phyloP scores from a whole-genome alignment of 257 asterid genomes.

The Vinca minor region DNA sequence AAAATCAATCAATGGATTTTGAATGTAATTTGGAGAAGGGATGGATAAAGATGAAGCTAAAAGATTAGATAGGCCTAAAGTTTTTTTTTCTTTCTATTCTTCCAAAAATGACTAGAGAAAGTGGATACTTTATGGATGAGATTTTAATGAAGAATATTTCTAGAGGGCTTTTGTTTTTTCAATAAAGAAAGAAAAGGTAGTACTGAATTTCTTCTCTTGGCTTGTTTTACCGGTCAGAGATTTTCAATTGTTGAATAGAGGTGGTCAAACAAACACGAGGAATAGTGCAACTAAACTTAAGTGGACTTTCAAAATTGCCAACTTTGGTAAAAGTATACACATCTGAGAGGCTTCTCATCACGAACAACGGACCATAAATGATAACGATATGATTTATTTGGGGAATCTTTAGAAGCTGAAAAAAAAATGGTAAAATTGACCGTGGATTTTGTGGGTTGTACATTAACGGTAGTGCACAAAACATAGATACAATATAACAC shows the following conservation, averaged over 20 bases:
- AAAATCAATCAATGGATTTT: background rate
- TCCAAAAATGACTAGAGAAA: constrained; percentile 25
- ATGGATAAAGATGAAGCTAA: background rate
- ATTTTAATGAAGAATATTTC: constrained; percentile 25
- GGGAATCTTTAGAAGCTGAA: too few relatives aligned
- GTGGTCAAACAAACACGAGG: constrained; percentile 6
- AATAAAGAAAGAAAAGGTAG: background rate
- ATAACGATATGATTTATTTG: too few relatives aligned
- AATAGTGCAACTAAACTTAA: background rate
- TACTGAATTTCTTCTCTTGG: background rate
- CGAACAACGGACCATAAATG: too few relatives aligned
- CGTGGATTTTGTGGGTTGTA: too few relatives aligned
- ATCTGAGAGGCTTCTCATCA: too few relatives aligned
- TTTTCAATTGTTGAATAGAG: constrained; percentile 6
- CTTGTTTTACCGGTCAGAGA: constrained; percentile 17
- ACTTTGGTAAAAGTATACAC: too few relatives aligned
- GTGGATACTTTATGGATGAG: constrained; percentile 23
- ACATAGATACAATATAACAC: too few relatives aligned
- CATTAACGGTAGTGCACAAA: too few relatives aligned
- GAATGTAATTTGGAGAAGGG: background rate
- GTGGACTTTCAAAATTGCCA: constrained; percentile 10
- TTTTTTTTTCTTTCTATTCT: background rate
- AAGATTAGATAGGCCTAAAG: too few relatives aligned
- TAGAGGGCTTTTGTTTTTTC: background rate
- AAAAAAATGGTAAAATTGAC: too few relatives aligned